phyloP scores from a whole-genome alignment of 192 early-diverging fungal species.

The Glomus cerebriforme region DNA sequence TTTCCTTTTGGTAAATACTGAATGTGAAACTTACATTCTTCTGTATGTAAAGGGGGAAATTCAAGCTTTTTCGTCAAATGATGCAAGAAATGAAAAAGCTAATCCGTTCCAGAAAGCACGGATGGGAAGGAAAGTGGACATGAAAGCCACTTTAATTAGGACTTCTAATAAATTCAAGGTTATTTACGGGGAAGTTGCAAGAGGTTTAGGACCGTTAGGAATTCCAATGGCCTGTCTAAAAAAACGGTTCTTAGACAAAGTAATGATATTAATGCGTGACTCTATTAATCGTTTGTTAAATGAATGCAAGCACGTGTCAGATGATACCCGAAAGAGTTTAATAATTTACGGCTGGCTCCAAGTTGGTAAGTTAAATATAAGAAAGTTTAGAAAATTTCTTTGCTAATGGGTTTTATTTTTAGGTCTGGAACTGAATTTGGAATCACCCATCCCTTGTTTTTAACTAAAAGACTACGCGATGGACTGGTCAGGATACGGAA shows the following conservation, averaged over 20 bases:
- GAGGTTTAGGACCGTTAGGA: constrained; percentile 14
- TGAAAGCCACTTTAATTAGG: constrained; percentile 12
- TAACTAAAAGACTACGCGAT: too few species aligned
- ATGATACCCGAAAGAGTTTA: background rate
- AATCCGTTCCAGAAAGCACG: constrained; percentile 18
- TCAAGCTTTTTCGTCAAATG: background rate
- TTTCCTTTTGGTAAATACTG: background rate
- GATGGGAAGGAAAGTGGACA: constrained; percentile 21
- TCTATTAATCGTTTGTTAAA: constrained; percentile 20
- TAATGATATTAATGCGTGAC: constrained; percentile 11
- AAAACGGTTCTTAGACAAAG: constrained; percentile 26
- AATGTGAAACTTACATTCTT: constrained; percentile 13
- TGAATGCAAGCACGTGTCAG: constrained; percentile 2
- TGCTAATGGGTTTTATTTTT: constrained; percentile 6
- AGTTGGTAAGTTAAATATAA: constrained; percentile 19
- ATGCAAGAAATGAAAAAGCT: constrained; percentile 9
- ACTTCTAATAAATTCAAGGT: constrained; percentile 25
- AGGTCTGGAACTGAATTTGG: constrained; percentile 25
- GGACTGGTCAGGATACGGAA: background rate
- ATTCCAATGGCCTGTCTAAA: constrained; percentile 3
- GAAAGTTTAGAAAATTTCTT: constrained; percentile 13
- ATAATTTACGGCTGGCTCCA: constrained; percentile 23
- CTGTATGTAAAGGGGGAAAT: constrained; percentile 10
- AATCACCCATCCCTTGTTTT: too few species aligned
- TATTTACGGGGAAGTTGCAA: constrained; percentile 9